Evolutionary conservation across 352 stramenopile genomes (phyloP).

Genomic region (Pythium volutum): DNA sequence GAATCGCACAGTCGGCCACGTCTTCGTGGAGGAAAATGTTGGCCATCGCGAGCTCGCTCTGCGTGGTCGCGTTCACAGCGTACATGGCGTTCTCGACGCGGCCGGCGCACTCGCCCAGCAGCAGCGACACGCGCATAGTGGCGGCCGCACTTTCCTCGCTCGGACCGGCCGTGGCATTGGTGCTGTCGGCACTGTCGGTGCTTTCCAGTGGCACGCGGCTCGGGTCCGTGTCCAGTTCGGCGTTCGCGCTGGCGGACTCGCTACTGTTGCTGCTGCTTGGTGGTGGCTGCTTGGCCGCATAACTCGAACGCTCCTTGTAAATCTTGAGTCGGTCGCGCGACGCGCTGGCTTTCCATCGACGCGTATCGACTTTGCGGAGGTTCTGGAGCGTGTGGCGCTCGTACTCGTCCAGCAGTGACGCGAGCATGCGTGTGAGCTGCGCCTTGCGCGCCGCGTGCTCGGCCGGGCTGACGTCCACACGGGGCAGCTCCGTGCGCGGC

Average conservation of each 20-base stretch:
- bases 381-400: conserved; percentile 36
- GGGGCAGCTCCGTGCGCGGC: conserved; percentile 43
- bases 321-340: conserved; percentile 49
- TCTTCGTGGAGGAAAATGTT: conserved; percentile 27
- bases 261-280: not conserved
- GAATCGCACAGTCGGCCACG: conserved; percentile 24
- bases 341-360: conserved; percentile 39
- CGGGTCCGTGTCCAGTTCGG: too few relatives aligned
- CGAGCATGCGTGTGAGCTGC: conserved; percentile 44
- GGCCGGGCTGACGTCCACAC: conserved; percentile 33
- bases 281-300: not conserved
- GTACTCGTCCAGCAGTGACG: conserved; percentile 45
- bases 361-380: conserved; percentile 30
- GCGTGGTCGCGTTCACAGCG: conserved; percentile 7
- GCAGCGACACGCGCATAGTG: conserved; percentile 16
- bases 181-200: not conserved
- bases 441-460: conserved; percentile 36
- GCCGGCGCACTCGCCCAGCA: conserved; percentile 21
- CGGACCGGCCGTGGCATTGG: not conserved
- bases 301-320: conserved; percentile 36
- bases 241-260: too few relatives aligned
- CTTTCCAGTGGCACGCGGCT: not conserved
- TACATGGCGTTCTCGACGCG: conserved; percentile 27
- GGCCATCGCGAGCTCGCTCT: conserved; percentile 19
- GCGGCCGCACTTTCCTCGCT: conserved; percentile 14